These are phyloP conservation scores for Musa troglodytarum DNA, from an alignment of 176 grass and related monocot genomes.

Conservation along the genomic window DNA sequence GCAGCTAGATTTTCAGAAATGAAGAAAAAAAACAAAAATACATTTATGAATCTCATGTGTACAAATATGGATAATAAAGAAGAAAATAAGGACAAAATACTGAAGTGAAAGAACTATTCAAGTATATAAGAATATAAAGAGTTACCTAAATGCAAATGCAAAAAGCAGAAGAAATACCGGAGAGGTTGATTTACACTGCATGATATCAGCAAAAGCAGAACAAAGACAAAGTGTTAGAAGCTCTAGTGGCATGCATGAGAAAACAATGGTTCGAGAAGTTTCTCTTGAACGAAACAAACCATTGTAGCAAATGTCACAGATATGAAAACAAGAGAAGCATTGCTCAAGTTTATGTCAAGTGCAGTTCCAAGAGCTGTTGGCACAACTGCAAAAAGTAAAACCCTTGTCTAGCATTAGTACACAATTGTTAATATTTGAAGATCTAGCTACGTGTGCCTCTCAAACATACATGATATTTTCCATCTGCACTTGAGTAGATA, in stretches of 20 bases:
- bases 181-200: constrained; percentile 99
- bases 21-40: neutral
- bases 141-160: constrained; percentile 97
- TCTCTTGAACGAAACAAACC: constrained; percentile 37
- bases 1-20: neutral
- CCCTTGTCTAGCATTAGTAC: neutral
- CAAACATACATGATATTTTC: too few species aligned
- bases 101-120: constrained; percentile 29
- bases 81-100: constrained; percentile 44
- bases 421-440: neutral
- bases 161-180: constrained; percentile 94
- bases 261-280: neutral
- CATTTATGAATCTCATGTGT: neutral
- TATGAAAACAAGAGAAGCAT: constrained; percentile 96
- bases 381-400: constrained; percentile 53
- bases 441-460: neutral
- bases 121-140: constrained; percentile 16
- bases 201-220: constrained; percentile 23
- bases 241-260: neutral
- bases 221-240: constrained; percentile 18
- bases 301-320: constrained; percentile 96
- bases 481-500: too few species aligned
- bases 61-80: neutral
- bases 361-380: constrained; percentile 94
- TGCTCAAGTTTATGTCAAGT: constrained; percentile 98